Evolutionary conservation across 148 eudicot species (phyloP), one percentile per base, ranked within the genome.

Genomic region (Polygonum maritimum): DNA sequence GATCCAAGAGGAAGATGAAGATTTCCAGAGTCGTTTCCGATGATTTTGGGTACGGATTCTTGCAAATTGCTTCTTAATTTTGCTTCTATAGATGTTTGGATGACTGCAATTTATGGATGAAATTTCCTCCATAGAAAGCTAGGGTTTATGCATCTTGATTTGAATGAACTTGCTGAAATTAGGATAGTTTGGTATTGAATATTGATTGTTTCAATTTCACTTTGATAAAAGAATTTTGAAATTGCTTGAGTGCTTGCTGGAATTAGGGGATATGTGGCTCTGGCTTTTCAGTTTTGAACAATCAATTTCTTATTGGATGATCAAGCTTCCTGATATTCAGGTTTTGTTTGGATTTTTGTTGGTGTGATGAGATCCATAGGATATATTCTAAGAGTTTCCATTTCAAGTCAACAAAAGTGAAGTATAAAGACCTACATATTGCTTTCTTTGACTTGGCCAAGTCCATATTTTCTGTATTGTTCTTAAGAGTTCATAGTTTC

Each of bases 1-100:
- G 98, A 1, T 88, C 93, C 3, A 92, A 80, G 75, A 78, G 93
- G 82, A 92, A 90, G 84, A 88, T 94, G 98, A 84, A 79, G 87
- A 90, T 92, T 82, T 87, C 93, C 0, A 79, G 97, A 71, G 84
- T 85, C 78, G 90, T 87, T 33, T 83, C 86, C 33, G 92, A 91
- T 87, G 78, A 78, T 26, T 84, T 74, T 69, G 92, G 96, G 96
- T 88, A 79, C 18, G 77, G 47, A 19, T 70, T 70, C 48, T 70
- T 36, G 3, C 6, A 41, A 0, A 2, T 54, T 54, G 19, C 58
- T 54, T 54, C 57, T 52, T 41, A 41, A 41, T 41, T 52, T 52
- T 15, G 54, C 16, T 15, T 51, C 5, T 51, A 2, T 51, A 51
- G 55, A 51, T 48, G 18, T 48, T 14, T 51, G 57, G 57, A 51